Evolutionary conservation across 2,329 filamentous ascomycete genomes (phyloP), one percentile per base, ranked within the genome.

Genomic region (Canariomyces notabilis): DNA sequence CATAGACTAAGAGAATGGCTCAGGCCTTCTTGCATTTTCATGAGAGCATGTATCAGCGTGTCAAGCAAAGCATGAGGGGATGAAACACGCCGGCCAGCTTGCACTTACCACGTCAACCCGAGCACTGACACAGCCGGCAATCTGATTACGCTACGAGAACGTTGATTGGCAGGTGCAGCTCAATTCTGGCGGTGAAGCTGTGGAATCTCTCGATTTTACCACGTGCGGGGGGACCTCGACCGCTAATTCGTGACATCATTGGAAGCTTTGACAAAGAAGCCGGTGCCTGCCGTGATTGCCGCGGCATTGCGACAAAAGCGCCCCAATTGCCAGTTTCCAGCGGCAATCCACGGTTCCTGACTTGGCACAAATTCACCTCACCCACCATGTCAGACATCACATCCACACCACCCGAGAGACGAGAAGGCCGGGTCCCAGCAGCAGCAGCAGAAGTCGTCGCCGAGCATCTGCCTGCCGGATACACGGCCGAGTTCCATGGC

Each of bases 401-500:
- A 37, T 23, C 21, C 37, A n/a, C 31, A 39, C 41, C 41, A 34
- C 51, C 44, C 19, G 51, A 52, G 6, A 45, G 43, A 6, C 44
- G 38, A 14, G 51, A 52, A 9, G 26, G n/a, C n/a, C n/a, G n/a
- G n/a, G n/a, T n/a, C n/a, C n/a, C n/a, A n/a, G n/a, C n/a, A n/a
- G n/a, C 31, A 2, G 76, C 56, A 16, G 51, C 54, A 7, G 49
- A 55, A n/a, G 60, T 63, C 5, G 57, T 66, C 2, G 56, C 60
- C 9, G 61, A 64, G 33, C 64, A 66, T 22, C 57, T 66, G 2
- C 63, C 63, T 0, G 26, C 61, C 2, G 64, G 64, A 26, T 66
- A 62, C 49, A 66, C 64, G 6, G 61, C 63, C 26, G 60, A 59
- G 12, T 62, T 64, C 33, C 56, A 60, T 23, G 16, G 4, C 18